Percentiles rank a stretch among this genome's conserved stretches.
These are phyloP conservation scores for Colletotrichum theobromicola DNA, from an alignment of 2,329 filamentous ascomycete species.

Conservation along the genomic window DNA sequence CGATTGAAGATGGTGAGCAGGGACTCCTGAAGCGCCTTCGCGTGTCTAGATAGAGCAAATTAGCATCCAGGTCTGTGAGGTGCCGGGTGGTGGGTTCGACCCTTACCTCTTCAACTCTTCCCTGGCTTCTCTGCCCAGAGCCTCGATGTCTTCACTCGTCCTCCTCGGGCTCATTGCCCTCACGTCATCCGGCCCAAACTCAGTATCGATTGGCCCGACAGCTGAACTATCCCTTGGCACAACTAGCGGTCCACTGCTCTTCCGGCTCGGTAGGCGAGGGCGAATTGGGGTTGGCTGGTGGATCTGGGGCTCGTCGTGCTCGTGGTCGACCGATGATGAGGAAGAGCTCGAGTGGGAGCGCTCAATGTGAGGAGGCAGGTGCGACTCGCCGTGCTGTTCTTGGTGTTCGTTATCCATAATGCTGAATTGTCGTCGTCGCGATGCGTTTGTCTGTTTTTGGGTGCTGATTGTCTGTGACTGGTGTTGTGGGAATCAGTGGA, in stretches of 20 bases:
- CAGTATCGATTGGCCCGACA: constrained; percentile 74
- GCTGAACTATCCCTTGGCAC: constrained; percentile 78
- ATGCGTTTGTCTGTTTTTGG: background rate
- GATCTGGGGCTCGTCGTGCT: constrained; percentile 44
- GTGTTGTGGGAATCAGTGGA: background rate
- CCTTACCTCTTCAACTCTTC: constrained; percentile 64
- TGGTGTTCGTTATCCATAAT: constrained; percentile 28
- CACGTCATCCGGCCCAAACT: constrained; percentile 86
- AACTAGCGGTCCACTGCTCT: constrained; percentile 83
- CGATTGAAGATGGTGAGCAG: constrained; percentile 89
- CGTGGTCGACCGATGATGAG: constrained; percentile 32
- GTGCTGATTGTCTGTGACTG: background rate
- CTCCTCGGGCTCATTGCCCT: constrained; percentile 92
- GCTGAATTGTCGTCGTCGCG: background rate
- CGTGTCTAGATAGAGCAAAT: constrained; percentile 68
- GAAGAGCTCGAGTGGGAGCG: constrained; percentile 39
- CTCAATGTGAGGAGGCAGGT: constrained; percentile 36
- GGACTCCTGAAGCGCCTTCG: constrained; percentile 86
- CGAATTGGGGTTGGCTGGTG: constrained; percentile 61
- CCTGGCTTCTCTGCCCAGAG: constrained; percentile 82
- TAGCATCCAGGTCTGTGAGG: background rate
- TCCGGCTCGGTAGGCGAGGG: constrained; percentile 73
- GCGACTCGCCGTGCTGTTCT: constrained; percentile 22
- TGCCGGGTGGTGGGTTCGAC: background rate
- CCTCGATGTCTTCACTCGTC: constrained; percentile 89